A percentile compares a stretch with the other conserved stretches of the same genome.
phyloP scores from a whole-genome alignment of 768 basidiomycete genomes.

The Dacryopinax spathularia region DNA sequence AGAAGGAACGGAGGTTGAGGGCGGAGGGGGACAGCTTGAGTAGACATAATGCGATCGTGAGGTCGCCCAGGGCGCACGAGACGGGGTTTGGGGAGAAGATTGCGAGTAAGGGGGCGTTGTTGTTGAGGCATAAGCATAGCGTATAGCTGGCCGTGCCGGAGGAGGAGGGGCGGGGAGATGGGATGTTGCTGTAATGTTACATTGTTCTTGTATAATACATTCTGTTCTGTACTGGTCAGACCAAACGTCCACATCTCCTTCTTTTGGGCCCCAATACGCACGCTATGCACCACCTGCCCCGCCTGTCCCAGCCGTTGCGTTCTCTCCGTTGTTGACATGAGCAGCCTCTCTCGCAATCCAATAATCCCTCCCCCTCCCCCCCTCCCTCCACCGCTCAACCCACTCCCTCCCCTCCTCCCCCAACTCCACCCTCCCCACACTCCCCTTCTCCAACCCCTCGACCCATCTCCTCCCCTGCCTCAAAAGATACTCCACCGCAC shows the following conservation, averaged over 20 bases:
- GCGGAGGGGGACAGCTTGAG: neutral
- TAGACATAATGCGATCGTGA: neutral
- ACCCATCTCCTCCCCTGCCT: conserved; percentile 52
- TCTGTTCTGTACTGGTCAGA: no score
- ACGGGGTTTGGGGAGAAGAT: neutral
- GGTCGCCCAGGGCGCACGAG: neutral
- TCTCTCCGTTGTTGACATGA: no score
- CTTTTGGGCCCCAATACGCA: no score
- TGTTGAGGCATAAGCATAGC: neutral
- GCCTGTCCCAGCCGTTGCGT: neutral
- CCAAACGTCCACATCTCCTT: no score
- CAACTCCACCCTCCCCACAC: conserved; percentile 62
- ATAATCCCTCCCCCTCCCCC: neutral
- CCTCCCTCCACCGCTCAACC: conserved; percentile 21
- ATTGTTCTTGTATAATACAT: no score
- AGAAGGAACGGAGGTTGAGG: neutral
- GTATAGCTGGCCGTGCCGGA: no score
- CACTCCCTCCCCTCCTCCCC: conserved; percentile 57
- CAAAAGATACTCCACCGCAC: conserved; percentile 61
- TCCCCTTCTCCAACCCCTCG: conserved; percentile 50
- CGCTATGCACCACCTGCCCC: neutral
- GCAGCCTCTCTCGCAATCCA: neutral
- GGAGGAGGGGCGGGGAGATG: no score
- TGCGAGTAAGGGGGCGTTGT: neutral
- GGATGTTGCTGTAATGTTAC: no score